Conservation (phyloP, 768 basidiomycete species). For the Pilatotrama ljubarskyi region DNA sequence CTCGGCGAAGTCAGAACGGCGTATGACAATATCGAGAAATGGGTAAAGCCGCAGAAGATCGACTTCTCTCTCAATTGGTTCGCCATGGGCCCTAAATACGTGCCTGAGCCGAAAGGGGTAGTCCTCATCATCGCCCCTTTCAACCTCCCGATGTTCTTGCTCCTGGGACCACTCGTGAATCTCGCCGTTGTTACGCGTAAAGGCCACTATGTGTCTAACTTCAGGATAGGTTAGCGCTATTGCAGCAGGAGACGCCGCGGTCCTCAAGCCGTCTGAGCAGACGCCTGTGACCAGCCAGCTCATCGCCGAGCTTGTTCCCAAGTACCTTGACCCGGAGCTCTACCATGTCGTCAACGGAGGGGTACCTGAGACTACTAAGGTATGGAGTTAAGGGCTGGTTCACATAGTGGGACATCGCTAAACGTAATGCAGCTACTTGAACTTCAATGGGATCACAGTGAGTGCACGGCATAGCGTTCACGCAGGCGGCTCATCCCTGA, state of each 20-base stretch:
- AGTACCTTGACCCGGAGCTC: slow-evolving; percentile 70
- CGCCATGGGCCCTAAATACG: slow-evolving; percentile 59
- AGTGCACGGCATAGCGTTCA: slow-evolving; percentile 27
- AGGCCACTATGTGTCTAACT: not conserved
- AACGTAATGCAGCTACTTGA: slow-evolving; percentile 52
- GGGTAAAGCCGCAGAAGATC: slow-evolving; percentile 65
- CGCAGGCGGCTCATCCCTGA: too few species aligned
- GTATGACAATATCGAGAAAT: slow-evolving; percentile 64
- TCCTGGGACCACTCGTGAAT: slow-evolving; percentile 55
- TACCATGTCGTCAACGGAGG: slow-evolving; percentile 70
- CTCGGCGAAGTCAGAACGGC: slow-evolving; percentile 53
- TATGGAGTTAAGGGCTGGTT: slow-evolving; percentile 13
- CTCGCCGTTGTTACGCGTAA: not conserved
- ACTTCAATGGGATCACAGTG: slow-evolving; percentile 64
- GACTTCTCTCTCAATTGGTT: slow-evolving; percentile 55
- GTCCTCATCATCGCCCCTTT: slow-evolving; percentile 71
- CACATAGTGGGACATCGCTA: too few species aligned
- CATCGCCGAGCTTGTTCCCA: slow-evolving; percentile 64
- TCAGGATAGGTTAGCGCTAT: slow-evolving; percentile 52
- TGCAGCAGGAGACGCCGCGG: slow-evolving; percentile 70
- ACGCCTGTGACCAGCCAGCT: slow-evolving; percentile 56
- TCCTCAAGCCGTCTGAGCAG: slow-evolving; percentile 76
- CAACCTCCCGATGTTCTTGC: slow-evolving; percentile 70
- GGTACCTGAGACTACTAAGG: slow-evolving; percentile 62
- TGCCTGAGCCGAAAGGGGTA: slow-evolving; percentile 76